Percentiles rank a stretch among this genome's conserved stretches.
Conservation (phyloP, 176 grass and related monocot species). For the Eleusine coracana region DNA sequence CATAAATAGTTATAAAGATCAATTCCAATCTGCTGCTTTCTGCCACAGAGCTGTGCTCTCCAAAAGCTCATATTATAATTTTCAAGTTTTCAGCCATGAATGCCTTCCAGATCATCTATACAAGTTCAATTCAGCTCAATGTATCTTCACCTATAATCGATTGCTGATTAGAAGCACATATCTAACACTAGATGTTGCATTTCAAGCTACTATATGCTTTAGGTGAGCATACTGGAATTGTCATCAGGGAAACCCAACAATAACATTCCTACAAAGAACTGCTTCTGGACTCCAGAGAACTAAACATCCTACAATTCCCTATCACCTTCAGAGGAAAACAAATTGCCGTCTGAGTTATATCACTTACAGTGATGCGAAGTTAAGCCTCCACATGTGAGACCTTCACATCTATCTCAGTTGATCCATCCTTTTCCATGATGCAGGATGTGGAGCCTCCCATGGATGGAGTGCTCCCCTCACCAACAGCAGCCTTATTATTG, state of each 20-base stretch:
- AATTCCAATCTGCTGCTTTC: neutral
- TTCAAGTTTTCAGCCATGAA: neutral
- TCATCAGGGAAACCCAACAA: slow-evolving; percentile 12
- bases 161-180: neutral
- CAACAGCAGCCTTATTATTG: no score
- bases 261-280: slow-evolving; percentile 20
- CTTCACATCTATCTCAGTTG: slow-evolving; percentile 29
- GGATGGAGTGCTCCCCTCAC: neutral
- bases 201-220: neutral
- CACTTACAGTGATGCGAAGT: slow-evolving; percentile 12
- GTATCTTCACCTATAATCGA: neutral
- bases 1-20: neutral
- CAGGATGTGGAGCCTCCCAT: neutral
- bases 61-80: neutral
- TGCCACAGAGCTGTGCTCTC: neutral
- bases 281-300: neutral
- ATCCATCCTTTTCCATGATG: slow-evolving; percentile 4
- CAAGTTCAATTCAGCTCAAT: neutral
- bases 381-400: slow-evolving; percentile 5
- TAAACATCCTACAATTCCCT: slow-evolving; percentile 1
- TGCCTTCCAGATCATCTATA: slow-evolving; percentile 2
- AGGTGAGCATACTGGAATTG: neutral
- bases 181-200: neutral
- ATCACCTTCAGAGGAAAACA: slow-evolving; percentile 22
- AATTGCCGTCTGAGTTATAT: neutral